Evolutionary conservation across 129 eudicot genomes (phyloP).

Genomic region (Silybum marianum): DNA sequence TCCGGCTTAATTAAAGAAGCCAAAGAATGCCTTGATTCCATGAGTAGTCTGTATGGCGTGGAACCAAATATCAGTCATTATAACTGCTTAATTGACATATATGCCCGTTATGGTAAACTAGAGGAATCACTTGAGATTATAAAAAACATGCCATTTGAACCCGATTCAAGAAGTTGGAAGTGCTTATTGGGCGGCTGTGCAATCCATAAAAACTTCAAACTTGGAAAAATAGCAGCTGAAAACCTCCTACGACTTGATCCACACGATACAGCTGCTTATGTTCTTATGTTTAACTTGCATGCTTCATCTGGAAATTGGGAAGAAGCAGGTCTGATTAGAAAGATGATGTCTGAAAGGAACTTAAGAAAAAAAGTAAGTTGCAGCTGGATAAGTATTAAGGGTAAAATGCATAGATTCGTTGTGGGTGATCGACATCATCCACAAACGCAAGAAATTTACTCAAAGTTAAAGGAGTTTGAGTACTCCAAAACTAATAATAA

Average conservation of each 20-base stretch:
- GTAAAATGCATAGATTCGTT: slow-evolving; percentile 50
- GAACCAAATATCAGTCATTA: slow-evolving; percentile 50
- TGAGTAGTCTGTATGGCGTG: slow-evolving; percentile 38
- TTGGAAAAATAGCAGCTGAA: slow-evolving; percentile 44
- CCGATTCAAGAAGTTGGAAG: slow-evolving; percentile 48
- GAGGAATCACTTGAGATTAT: slow-evolving; percentile 43
- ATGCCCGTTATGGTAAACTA: slow-evolving; percentile 53
- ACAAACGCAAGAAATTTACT: slow-evolving; percentile 37
- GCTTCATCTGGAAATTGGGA: slow-evolving; percentile 54
- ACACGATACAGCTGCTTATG: slow-evolving; percentile 49
- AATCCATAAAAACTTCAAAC: slow-evolving; percentile 39
- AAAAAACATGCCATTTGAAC: slow-evolving; percentile 52
- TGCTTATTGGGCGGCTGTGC: slow-evolving; percentile 56
- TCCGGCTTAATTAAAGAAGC: slow-evolving; percentile 54
- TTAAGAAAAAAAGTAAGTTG: slow-evolving; percentile 49
- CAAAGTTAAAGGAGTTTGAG: slow-evolving; percentile 41
- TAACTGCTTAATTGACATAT: slow-evolving; percentile 54
- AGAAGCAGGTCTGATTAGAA: slow-evolving; percentile 47
- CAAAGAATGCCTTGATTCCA: slow-evolving; percentile 36
- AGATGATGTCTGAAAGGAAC: slow-evolving; percentile 47
- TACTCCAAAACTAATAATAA: slow-evolving; percentile 28
- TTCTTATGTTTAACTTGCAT: slow-evolving; percentile 52
- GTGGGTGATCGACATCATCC: slow-evolving; percentile 47
- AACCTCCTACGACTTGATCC: slow-evolving; percentile 64
- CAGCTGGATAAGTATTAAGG: slow-evolving; percentile 49